Evolutionary conservation across 2,329 filamentous ascomycete species (phyloP), one percentile per base, ranked within the genome.

Genomic region (Penicillium sp.): DNA sequence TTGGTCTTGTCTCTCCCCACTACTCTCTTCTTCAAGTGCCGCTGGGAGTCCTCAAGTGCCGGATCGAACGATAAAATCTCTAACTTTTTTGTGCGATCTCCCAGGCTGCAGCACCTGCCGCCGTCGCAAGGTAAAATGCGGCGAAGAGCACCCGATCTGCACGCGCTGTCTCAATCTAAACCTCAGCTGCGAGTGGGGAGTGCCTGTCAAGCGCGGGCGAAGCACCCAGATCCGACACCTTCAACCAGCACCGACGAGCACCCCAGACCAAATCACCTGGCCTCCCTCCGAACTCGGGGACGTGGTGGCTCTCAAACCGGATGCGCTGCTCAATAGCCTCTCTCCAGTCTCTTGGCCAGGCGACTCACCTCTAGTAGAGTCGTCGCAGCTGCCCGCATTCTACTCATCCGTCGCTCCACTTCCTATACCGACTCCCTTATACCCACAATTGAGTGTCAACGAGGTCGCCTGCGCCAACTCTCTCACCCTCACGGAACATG

Each of bases 41-140:
- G 35, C 22, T 31, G n/a, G 22, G n/a, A 54, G n/a, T 14, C 22
- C 22, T 17, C 28, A 20, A 42, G 14, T 34, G 28, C 31, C 47
- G n/a, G 37, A 45, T 25, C 37, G 45, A 43, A 31, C 14, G 17
- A 20, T 31, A 10, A 37, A 0, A 5, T 20, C 43, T 38, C 43
- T 47, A 8, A 20, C 25, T 37, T 37, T 37, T 50, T 38, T 11
- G 6, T 15, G 20, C 48, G 8, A 35, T 5, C 15, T 11, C 15
- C 58, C 58, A 77, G 75, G 74, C 61, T 77, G 75, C 68, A 73
- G 70, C 57, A 77, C 75, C 55, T 77, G 75, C 61, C 71, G 72
- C 58, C 71, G 69, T 59, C 70, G 72, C 45, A 74, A 74, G 59
- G 72, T 74, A n/a, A 74, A 73, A 66, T 74, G 72, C 54, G 72